Evolutionary conservation across 805 yeast genomes (phyloP), one percentile per base, ranked within the genome.

Genomic region (Wickerhamomyces alni): DNA sequence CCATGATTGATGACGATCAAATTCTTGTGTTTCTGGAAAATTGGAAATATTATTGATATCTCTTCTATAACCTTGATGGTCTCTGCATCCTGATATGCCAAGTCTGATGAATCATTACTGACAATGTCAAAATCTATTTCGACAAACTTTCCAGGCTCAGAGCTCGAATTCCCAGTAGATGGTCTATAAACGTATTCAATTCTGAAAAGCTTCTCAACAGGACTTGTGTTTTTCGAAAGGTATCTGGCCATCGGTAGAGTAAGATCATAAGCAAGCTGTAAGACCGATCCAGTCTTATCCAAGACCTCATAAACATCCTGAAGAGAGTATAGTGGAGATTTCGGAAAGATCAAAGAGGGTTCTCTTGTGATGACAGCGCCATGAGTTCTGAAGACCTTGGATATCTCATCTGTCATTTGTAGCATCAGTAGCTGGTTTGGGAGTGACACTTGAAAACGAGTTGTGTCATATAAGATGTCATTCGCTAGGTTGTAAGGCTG

Each of bases 241-340:
- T 78, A 69, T 48, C 98, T 69, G 0, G 99, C 99, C 67, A 84
- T 75, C 0, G 99, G 98, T 26, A 89, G 65, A 0, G 95, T 85
- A 45, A 89, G 67, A 57, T 93, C 99, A 55, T 84, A 88, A 3
- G 96, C 95, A 26, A 93, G 63, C 48, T 89, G 95, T 26, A 93
- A 64, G 4, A 93, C 91, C 0, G 88, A 77, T 0, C 99, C 99
- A 24, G 87, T 80, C 37, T 77, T 71, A 54, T 91, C 98, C 38
- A 93, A 62, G 1, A 93, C 74, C 51, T 89, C 93, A 49, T 83
- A 87, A 0, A 86, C 81, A 36, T 74, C 72, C 38, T 79, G 83
- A 17, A 75, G 67, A 2, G 80, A 62, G 54, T 83, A 80, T 2
- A 82, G 71, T 2, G 93, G 82, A 1, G 86, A 80, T 46, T 81